These are phyloP conservation scores for Yarrowia divulgata DNA, from an alignment of 805 yeast genomes.

Conservation along the genomic window DNA sequence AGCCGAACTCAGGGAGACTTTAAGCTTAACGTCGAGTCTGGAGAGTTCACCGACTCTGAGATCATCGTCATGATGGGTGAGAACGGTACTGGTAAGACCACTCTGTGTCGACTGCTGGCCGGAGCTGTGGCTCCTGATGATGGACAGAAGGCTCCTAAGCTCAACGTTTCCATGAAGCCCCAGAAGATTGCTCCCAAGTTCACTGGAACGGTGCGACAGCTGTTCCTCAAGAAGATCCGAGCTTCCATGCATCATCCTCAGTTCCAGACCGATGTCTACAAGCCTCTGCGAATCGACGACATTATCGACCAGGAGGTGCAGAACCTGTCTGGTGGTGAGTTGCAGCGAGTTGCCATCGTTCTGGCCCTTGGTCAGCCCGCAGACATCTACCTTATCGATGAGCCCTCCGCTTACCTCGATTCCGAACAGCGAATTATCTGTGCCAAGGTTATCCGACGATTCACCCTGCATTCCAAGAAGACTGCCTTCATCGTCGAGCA, in stretches of 20 bases:
- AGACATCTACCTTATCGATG: conserved; percentile 95
- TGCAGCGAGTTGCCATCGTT: conserved; percentile 98
- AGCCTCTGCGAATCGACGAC: conserved; percentile 91
- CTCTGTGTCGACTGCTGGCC: conserved; percentile 93
- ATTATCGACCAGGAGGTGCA: conserved; percentile 98
- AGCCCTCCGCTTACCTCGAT: conserved; percentile 98
- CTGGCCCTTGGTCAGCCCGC: conserved; percentile 93
- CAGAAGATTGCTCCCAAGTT: conserved; percentile 99
- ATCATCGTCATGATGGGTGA: conserved; percentile 99
- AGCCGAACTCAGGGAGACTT: conserved; percentile 95
- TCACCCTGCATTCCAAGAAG: conserved; percentile 93
- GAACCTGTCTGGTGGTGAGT: conserved; percentile 98
- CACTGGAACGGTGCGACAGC: conserved; percentile 97
- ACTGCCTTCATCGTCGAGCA: conserved; percentile 99
- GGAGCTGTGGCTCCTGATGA: conserved; percentile 91
- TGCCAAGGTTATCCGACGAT: conserved; percentile 97
- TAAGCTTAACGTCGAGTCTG: conserved; percentile 78
- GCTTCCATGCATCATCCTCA: conserved; percentile 94
- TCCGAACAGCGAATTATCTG: conserved; percentile 99
- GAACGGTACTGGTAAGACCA: conserved; percentile 99
- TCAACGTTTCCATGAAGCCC: conserved; percentile 97
- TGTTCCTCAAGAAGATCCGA: conserved; percentile 95
- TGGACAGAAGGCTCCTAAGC: conserved; percentile 78
- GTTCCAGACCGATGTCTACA: conserved; percentile 97
- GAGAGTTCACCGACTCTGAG: conserved; percentile 95